Evolutionary conservation across 192 early-diverging fungal species (phyloP).

Genomic region (Coemansia sp.): DNA sequence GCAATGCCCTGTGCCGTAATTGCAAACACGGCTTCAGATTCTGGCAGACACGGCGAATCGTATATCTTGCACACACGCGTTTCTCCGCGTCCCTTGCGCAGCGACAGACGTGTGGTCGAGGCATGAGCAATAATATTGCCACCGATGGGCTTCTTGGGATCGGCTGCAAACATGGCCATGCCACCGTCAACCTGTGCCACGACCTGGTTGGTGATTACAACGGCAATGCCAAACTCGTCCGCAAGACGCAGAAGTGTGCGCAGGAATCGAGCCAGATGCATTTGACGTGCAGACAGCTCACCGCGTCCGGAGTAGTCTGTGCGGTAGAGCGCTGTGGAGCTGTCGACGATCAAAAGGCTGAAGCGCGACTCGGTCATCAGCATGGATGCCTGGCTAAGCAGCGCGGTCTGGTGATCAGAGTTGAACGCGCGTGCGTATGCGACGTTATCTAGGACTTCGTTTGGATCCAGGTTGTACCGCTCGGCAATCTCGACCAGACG

Average conservation of each 20-base stretch:
- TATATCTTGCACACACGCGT: slow-evolving; percentile 95
- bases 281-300: slow-evolving; percentile 91
- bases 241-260: slow-evolving; percentile 81
- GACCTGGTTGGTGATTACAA: slow-evolving; percentile 98
- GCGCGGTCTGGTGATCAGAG: slow-evolving; percentile 87
- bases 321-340: slow-evolving; percentile 87
- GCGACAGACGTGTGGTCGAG: slow-evolving; percentile 90
- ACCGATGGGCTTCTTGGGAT: slow-evolving; percentile 95
- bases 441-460: slow-evolving; percentile 91
- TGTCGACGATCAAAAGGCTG: slow-evolving; percentile 86
- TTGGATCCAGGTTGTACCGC: slow-evolving; percentile 76
- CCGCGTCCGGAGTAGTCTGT: slow-evolving; percentile 97
- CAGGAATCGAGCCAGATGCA: slow-evolving; percentile 90
- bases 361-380: slow-evolving; percentile 91
- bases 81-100: slow-evolving; percentile 90
- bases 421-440: slow-evolving; percentile 94
- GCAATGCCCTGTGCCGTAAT: slow-evolving; percentile 87
- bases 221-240: slow-evolving; percentile 97
- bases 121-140: slow-evolving; percentile 98
- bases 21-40: slow-evolving; percentile 88
- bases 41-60: slow-evolving; percentile 92
- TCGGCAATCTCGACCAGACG: slow-evolving; percentile 81
- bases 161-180: slow-evolving; percentile 82
- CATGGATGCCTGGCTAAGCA: slow-evolving; percentile 80
- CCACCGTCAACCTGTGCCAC: slow-evolving; percentile 91